Evolutionary conservation across 139 green algal genomes (phyloP).

Genomic region (Spirogloea muscicola): DNA sequence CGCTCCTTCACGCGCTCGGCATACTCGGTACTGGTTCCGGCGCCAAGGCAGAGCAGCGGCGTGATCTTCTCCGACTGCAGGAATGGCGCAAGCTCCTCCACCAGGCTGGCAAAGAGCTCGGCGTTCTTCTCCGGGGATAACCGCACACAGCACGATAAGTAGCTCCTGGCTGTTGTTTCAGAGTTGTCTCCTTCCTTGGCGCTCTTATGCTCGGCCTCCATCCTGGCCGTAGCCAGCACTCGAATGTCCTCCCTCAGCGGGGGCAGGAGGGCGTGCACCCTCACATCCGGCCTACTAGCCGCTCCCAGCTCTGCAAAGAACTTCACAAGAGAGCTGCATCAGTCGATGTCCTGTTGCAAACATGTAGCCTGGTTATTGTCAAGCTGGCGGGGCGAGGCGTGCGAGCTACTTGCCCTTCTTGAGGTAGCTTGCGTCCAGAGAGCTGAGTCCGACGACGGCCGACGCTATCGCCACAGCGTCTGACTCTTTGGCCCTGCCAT

Average conservation of each 20-base stretch:
- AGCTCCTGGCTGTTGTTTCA: too few species aligned
- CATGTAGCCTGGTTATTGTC: too few species aligned
- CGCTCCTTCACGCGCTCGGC: slow-evolving; percentile 54
- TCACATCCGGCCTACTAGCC: not conserved
- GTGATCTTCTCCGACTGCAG: slow-evolving; percentile 47
- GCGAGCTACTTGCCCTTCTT: too few species aligned
- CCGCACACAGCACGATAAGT: slow-evolving; percentile 71
- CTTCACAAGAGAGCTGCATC: too few species aligned
- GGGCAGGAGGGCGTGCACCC: slow-evolving; percentile 53
- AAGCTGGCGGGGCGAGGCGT: too few species aligned
- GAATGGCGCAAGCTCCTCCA: slow-evolving; percentile 49
- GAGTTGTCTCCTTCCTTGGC: too few species aligned
- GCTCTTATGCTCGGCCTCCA: too few species aligned
- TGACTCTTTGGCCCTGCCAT: slow-evolving; percentile 15
- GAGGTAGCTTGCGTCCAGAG: too few species aligned
- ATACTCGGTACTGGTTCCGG: slow-evolving; percentile 47
- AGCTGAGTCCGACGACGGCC: slow-evolving; percentile 7
- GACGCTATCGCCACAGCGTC: slow-evolving; percentile 28
- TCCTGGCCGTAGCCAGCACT: slow-evolving; percentile 22
- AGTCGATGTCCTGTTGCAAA: too few species aligned
- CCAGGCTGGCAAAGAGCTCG: slow-evolving; percentile 62
- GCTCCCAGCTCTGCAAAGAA: not conserved
- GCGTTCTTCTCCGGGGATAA: slow-evolving; percentile 78
- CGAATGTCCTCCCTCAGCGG: slow-evolving; percentile 65
- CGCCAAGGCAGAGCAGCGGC: slow-evolving; percentile 57